Conservation (phyloP, 2,329 filamentous ascomycete genomes). For the Penicillium sp. region DNA sequence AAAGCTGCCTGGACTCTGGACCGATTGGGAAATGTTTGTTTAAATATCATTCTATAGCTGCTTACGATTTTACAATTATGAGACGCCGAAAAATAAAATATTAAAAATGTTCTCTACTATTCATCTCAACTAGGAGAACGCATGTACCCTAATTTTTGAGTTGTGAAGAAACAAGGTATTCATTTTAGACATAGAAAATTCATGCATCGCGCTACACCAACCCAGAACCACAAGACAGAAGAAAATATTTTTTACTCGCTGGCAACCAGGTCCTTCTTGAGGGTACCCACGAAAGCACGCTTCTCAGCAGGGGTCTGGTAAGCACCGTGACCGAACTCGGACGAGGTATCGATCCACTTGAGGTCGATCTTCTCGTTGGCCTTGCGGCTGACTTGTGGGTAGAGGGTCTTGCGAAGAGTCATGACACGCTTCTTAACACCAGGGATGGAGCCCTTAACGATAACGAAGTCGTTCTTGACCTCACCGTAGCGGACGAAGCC, state of each 20-base stretch:
- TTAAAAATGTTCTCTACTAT: neutral
- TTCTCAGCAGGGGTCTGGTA: slow-evolving; percentile 99
- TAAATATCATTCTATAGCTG: too few relatives aligned
- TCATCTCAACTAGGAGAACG: neutral
- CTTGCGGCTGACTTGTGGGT: slow-evolving; percentile 90
- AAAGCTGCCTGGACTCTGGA: neutral
- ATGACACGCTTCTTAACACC: slow-evolving; percentile 99
- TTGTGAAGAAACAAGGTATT: slow-evolving; percentile 18
- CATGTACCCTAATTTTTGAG: slow-evolving; percentile 4
- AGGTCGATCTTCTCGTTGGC: slow-evolving; percentile 98
- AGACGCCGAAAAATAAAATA: neutral
- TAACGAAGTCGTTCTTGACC: slow-evolving; percentile 98
- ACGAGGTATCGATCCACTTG: slow-evolving; percentile 99
- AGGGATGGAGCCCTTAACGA: slow-evolving; percentile 96
- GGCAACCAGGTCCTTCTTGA: slow-evolving; percentile 91
- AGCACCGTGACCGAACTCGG: slow-evolving; percentile 99
- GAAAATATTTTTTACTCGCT: slow-evolving; percentile 47
- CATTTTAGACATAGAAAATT: slow-evolving; percentile 39
- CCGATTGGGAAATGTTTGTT: neutral
- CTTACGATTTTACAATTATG: neutral
- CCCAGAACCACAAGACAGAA: slow-evolving; percentile 15
- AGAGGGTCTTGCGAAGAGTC: slow-evolving; percentile 98
- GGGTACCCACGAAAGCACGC: slow-evolving; percentile 92
- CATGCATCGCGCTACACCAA: slow-evolving; percentile 35
- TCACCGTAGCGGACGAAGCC: slow-evolving; percentile 99